Conservation (phyloP, 495 filamentous ascomycete genomes). For the Geopyxis carbonaria region DNA sequence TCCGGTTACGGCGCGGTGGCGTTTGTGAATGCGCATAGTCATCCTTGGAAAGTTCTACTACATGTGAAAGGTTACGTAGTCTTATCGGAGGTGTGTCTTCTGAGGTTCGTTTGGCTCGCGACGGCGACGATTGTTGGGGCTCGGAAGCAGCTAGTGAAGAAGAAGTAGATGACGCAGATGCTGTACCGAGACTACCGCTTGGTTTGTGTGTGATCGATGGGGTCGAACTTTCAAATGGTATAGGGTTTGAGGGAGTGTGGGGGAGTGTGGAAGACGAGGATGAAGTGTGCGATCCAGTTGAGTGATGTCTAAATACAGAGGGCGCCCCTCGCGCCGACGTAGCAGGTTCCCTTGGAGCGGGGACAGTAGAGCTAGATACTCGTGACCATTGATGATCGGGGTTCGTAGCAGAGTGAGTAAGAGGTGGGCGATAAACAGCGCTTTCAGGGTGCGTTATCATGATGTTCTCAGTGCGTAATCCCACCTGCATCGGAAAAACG, state of each 20-base stretch:
- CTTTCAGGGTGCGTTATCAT: conserved; percentile 25
- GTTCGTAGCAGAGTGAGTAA: conserved; percentile 14
- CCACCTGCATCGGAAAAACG: conserved; percentile 25
- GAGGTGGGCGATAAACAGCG: conserved; percentile 21
- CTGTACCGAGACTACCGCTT: conserved; percentile 1
- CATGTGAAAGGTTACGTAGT: conserved; percentile 18
- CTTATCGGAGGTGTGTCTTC: conserved; percentile 17
- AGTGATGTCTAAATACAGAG: conserved; percentile 16
- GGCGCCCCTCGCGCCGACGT: conserved; percentile 13
- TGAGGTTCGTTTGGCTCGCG: conserved; percentile 14
- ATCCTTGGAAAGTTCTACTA: conserved; percentile 21
- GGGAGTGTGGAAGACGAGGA: conserved; percentile 3
- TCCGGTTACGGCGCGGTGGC: conserved; percentile 11
- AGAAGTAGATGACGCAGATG: conserved; percentile 4
- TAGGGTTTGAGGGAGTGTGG: conserved; percentile 5
- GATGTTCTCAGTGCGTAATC: conserved; percentile 26
- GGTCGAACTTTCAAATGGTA: neutral
- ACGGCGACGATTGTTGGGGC: conserved; percentile 9
- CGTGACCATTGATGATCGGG: conserved; percentile 1
- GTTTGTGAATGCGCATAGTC: conserved; percentile 11
- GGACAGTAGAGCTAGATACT: conserved; percentile 7
- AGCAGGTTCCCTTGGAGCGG: conserved; percentile 14
- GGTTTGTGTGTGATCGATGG: neutral
- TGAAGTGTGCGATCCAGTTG: conserved; percentile 15
- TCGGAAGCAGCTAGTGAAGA: conserved; percentile 11